These are phyloP conservation scores for Sugiyamaella qingdaonensis DNA, from an alignment of 805 yeast species.

Conservation along the genomic window DNA sequence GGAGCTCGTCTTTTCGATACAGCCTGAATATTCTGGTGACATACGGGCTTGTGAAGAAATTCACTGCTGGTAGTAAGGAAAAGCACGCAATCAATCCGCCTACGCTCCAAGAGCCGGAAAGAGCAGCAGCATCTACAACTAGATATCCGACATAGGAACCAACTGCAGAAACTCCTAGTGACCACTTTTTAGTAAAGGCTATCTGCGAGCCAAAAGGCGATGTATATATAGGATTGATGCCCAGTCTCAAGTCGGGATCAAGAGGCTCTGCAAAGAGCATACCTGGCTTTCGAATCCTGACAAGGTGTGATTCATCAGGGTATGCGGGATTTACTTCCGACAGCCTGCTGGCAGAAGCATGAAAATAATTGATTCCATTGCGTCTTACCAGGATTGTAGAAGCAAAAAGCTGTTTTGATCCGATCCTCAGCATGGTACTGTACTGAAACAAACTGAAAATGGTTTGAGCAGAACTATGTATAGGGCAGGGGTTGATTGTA, in stretches of 20 bases:
- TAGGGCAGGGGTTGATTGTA: too few species aligned
- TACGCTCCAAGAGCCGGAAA: constrained; percentile 46
- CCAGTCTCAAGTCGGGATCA: constrained; percentile 49
- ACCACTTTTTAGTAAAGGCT: constrained; percentile 56
- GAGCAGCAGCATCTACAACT: constrained; percentile 49
- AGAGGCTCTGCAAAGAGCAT: constrained; percentile 42
- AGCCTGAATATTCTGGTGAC: constrained; percentile 69
- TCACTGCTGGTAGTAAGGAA: constrained; percentile 45
- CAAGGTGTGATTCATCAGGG: constrained; percentile 41
- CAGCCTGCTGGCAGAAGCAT: not conserved
- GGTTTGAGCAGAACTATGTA: too few species aligned
- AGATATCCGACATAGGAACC: constrained; percentile 63
- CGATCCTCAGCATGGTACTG: too few species aligned
- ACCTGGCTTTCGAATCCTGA: constrained; percentile 40
- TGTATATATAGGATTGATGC: constrained; percentile 59
- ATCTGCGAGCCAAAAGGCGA: constrained; percentile 61
- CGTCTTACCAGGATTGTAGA: too few species aligned
- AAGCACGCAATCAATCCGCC: constrained; percentile 41
- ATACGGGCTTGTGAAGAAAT: constrained; percentile 56
- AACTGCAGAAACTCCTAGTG: constrained; percentile 55
- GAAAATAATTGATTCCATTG: not conserved
- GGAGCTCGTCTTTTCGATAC: constrained; percentile 57
- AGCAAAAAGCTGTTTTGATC: too few species aligned
- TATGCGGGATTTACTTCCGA: constrained; percentile 28
- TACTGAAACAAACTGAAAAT: too few species aligned